Conservation (phyloP, 805 yeast species). For the Grigorovia transvaalensis region DNA sequence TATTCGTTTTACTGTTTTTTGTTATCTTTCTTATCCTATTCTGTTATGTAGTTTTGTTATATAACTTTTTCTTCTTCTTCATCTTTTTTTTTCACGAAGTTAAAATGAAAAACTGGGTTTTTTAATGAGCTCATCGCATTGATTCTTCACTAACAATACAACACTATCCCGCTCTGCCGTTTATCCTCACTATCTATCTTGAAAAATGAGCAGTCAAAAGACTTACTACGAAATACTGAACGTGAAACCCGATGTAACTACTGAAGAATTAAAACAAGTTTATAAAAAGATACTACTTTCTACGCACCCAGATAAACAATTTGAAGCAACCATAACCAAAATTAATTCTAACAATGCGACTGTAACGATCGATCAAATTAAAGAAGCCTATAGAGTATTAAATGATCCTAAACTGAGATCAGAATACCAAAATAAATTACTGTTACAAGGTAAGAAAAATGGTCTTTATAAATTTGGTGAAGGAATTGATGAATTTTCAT, state of each 20-base stretch:
- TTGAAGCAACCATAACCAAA: not conserved
- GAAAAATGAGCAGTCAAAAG: not conserved
- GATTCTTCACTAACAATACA: no score
- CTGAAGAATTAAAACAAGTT: constrained; percentile 44
- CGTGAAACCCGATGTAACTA: constrained; percentile 31
- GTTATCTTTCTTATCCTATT: not conserved
- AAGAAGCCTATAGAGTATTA: constrained; percentile 55
- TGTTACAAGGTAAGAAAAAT: constrained; percentile 23
- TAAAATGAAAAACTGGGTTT: not conserved
- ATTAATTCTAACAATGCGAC: not conserved
- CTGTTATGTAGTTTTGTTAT: not conserved
- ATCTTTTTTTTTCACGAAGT: not conserved
- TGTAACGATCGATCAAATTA: constrained; percentile 34
- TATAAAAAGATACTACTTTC: constrained; percentile 50
- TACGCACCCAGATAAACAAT: constrained; percentile 74
- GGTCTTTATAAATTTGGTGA: constrained; percentile 41
- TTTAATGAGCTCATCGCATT: not conserved
- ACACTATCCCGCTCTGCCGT: not conserved
- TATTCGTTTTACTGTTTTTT: no score
- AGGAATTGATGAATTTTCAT: constrained; percentile 56
- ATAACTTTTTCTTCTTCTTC: no score
- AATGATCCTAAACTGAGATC: constrained; percentile 31
- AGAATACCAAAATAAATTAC: constrained; percentile 44
- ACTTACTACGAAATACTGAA: constrained; percentile 53
- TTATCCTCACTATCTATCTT: not conserved